Evolutionary conservation across 352 stramenopile genomes (phyloP), one percentile per base, ranked within the genome.

Genomic region (Phytophthora cactorum): DNA sequence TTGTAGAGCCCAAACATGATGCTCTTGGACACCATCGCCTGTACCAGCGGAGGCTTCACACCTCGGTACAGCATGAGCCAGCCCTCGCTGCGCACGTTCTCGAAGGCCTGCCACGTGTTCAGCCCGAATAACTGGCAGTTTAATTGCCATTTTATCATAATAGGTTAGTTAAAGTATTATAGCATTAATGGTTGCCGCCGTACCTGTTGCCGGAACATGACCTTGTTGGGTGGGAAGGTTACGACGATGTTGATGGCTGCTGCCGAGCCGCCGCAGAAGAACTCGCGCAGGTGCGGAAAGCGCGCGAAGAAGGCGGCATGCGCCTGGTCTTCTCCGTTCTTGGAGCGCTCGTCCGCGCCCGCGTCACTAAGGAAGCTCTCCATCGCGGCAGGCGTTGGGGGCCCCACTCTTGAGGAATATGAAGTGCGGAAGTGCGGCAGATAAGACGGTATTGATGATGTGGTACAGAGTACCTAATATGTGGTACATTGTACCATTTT

Each of bases 1-100:
- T 96, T 95, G 67, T 95, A 97, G 0, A 96, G 74, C 6, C 90
- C 90, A 68, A 97, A 97, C 90, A 97, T 97, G 50, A 96, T 81
- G 43, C 87, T 93, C 64, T 95, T 97, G 52, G 88, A 94, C 41
- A 96, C 83, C 39, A 86, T 88, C 7, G 88, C 89, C 66, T 96
- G 89, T 41, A 96, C 59, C 28, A 97, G 74, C 31, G 90, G 90
- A 11, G 90, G 88, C 47, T 89, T 89, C 3, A 97, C 79, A n/a
- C 90, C 90, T 11, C 90, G 83, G 27, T 96, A 97, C 10, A 95
- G 70, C 76, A 90, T 88, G 11, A 65, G 15, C 43, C 84, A 65
- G 4, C 86, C 86, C 61, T 92, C 82, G 50, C 67, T 79, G 15
- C 75, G 70, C 27, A 95, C 78, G 45, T 91, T 95, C 49, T 85